Base-by-base conservation (phyloP, 78 protist genomes). In the Tieghemostelium lacteum region DNA sequence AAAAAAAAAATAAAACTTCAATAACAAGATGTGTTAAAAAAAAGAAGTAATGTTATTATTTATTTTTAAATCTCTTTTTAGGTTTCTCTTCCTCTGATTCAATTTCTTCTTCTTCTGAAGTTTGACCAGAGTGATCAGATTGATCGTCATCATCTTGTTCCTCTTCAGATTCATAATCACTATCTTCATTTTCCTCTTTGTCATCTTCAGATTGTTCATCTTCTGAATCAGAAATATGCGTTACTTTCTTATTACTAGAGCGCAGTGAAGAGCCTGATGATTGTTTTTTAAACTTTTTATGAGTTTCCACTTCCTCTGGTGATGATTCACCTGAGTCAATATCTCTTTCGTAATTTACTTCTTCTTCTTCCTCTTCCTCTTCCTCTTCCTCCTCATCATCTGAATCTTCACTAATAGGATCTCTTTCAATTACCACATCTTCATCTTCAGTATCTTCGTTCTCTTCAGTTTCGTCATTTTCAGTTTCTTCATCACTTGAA, bases 401-500 rank as follows among this genome's bases (percentile, higher is more conserved):
- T 20, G 17, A 7, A 19, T 66, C 73, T 7, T 66, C 31, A 19
- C 16, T 6, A 7, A 22, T n/a, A n/a, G 6, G 31, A 14, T 55
- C 75, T 12, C 6, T 33, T 36, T 54, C 50, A 26, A 33, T 34
- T 57, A 33, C 50, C 28, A 33, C 54, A 36, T 73, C 57, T 73
- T 73, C 39, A 40, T 73, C 80, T 61, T 62, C 63, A 14, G 37
- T 39, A 7, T 73, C 80, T 26, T 73, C 80, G 2, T 40, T 61
- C 17, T 73, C 42, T 3, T 50, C 52, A 45, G 52, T 14, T 40
- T 50, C 80, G 1, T 73, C 57, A 7, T 72, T n/a, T n/a, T n/a
- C 52, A 45, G 52, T 14, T 40, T 50, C 80, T 10, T 73, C 57
- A 7, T 72, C 66, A 42, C 45, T 17, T 20, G 10, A 8, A 14